Evolutionary conservation across 768 basidiomycete genomes (phyloP).

Genomic region (Hemileccinum impolitum): DNA sequence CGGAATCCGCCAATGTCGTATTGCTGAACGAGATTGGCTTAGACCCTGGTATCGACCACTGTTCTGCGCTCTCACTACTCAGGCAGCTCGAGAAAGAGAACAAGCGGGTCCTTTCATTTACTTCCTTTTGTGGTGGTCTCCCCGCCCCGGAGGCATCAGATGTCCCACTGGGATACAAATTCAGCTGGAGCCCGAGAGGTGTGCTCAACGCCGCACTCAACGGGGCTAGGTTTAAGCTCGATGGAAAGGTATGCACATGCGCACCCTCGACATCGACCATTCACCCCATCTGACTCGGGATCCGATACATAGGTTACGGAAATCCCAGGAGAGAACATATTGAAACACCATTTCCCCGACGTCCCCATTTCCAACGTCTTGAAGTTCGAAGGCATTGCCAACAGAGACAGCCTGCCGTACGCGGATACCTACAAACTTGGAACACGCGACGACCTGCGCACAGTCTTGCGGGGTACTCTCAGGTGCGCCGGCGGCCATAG

Average conservation of each 20-base stretch:
- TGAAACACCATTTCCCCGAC: conserved; percentile 57
- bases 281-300: neutral
- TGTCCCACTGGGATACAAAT: conserved; percentile 85
- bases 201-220: conserved; percentile 81
- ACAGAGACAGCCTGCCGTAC: conserved; percentile 78
- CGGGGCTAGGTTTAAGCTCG: conserved; percentile 60
- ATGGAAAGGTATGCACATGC: conserved; percentile 43
- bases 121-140: conserved; percentile 90
- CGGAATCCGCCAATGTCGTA: conserved; percentile 58
- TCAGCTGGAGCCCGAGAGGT: conserved; percentile 90
- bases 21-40: conserved; percentile 88
- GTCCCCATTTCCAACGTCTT: conserved; percentile 64
- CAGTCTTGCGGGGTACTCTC: conserved; percentile 81
- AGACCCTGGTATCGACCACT: conserved; percentile 88
- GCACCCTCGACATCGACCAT: neutral
- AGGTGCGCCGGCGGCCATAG: conserved; percentile 41
- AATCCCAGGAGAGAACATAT: conserved; percentile 51
- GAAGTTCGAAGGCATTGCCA: conserved; percentile 79
- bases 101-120: conserved; percentile 66
- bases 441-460: conserved; percentile 41
- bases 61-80: conserved; percentile 75
- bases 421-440: conserved; percentile 59
- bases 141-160: conserved; percentile 62
- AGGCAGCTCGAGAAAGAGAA: conserved; percentile 45
- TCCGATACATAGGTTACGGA: conserved; percentile 36